phyloP scores from a whole-genome alignment of 768 basidiomycete genomes.

The Macrocybe gigantea region DNA sequence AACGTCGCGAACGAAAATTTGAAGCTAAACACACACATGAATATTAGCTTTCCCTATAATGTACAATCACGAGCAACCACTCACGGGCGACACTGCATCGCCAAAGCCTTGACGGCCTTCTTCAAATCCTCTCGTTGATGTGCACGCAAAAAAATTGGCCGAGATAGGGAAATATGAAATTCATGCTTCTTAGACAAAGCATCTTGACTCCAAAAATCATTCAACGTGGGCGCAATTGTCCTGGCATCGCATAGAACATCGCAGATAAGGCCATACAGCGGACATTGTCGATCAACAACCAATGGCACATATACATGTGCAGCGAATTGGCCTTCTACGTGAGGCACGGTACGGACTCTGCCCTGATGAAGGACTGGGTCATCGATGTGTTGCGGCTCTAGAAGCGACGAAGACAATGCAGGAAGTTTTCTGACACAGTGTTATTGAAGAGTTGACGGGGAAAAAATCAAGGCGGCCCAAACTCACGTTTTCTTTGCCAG shows the following conservation, averaged over 20 bases:
- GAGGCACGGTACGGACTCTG: slow-evolving; percentile 64
- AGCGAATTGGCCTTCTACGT: slow-evolving; percentile 83
- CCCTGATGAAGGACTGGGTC: slow-evolving; percentile 83
- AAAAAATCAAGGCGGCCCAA: neutral
- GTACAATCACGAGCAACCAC: slow-evolving; percentile 12
- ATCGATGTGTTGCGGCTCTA: slow-evolving; percentile 49
- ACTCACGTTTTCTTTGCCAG: slow-evolving; percentile 37
- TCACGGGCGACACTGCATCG: slow-evolving; percentile 42
- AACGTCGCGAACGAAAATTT: slow-evolving; percentile 66
- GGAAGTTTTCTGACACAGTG: slow-evolving; percentile 52
- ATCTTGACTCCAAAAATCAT: slow-evolving; percentile 30
- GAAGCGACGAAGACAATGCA: slow-evolving; percentile 43
- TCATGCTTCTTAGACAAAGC: slow-evolving; percentile 25
- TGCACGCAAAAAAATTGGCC: slow-evolving; percentile 72
- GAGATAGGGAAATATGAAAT: slow-evolving; percentile 82
- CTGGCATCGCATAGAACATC: slow-evolving; percentile 40
- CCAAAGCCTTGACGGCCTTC: slow-evolving; percentile 47
- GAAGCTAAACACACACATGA: slow-evolving; percentile 43
- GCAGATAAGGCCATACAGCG: slow-evolving; percentile 40
- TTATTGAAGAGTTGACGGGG: neutral
- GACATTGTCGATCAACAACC: slow-evolving; percentile 32
- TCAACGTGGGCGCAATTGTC: slow-evolving; percentile 38
- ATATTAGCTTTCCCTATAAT: neutral
- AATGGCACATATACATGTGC: slow-evolving; percentile 75
- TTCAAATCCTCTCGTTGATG: slow-evolving; percentile 77